Evolutionary conservation across 441 rosid genomes (phyloP).

Genomic region (Corymbia citriodora): DNA sequence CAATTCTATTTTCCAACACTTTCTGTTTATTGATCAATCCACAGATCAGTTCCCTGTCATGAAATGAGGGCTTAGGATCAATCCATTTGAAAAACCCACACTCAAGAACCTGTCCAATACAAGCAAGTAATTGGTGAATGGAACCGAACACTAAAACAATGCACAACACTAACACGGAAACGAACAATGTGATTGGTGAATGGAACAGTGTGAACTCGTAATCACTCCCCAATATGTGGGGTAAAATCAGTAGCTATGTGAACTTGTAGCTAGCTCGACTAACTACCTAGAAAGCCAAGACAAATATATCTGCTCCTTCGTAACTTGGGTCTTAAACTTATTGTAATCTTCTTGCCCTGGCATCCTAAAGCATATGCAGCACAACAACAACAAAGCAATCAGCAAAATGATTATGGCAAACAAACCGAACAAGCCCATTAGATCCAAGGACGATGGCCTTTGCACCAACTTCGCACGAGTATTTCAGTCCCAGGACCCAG

Average conservation of each 20-base stretch:
- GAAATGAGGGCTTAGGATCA: background rate
- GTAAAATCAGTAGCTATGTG: too few species aligned
- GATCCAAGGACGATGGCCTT: too few species aligned
- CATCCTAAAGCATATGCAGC: background rate
- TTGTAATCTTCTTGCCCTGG: background rate
- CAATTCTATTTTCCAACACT: background rate
- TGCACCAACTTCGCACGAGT: too few species aligned
- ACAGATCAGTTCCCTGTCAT: background rate
- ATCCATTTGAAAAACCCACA: background rate
- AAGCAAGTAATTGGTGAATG: background rate
- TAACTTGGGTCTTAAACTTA: background rate
- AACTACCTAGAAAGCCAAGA: too few species aligned
- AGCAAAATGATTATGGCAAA: background rate
- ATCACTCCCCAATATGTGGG: too few species aligned
- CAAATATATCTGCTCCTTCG: background rate
- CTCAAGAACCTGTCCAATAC: background rate
- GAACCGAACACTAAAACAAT: too few species aligned
- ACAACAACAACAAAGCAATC: background rate
- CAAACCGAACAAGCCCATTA: too few species aligned
- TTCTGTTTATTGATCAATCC: background rate
- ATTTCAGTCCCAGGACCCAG: rapidly evolving
- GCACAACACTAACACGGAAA: background rate
- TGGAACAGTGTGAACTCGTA: too few species aligned
- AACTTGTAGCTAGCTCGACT: too few species aligned
- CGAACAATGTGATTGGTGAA: too few species aligned